Base-by-base conservation (phyloP, 1,284 basidiomycete genomes). In the Exsudoporus floridanus region DNA sequence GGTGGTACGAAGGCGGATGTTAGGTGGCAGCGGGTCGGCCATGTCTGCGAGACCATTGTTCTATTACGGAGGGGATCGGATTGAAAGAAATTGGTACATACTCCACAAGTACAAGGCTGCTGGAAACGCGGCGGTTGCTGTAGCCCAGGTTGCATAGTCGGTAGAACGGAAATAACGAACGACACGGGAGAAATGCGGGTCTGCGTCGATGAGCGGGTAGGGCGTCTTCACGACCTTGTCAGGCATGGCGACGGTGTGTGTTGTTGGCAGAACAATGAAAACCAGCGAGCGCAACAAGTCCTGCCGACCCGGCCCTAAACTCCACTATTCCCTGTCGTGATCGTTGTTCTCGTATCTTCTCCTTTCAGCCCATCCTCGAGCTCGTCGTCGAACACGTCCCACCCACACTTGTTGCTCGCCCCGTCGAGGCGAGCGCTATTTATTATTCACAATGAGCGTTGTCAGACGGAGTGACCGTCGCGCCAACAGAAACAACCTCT, bases 121-220 rank as follows among this genome's bases (percentile, higher is more conserved):
- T 14, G 93, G 93, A 65, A 90, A 89, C 14, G 82, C 90, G 51
- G 81, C 91, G 1, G 94, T 92, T 45, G 81, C 82, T 43, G 80
- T 88, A 16, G 85, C 92, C 91, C 94, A 94, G 39, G 82, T 74
- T 19, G 80, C 88, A 76, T 93, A 94, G 79, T 99, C 97, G 7
- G 88, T 88, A 13, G 84, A 78, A 38, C 97, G 83, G 74, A 98
- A 86, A 77, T 96, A 97, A 59, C 90, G 78, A 30, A 99, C 76
- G 37, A 99, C 96, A 42, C 97, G 86, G 36, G 76, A 76, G 35
- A 90, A 88, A 77, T 97, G 92, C 19, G 96, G 96, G 78, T 99
- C 97, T 3, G 84, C 77, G 73, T 98, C 95, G 73, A 95, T 88
- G 73, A 92, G 85, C 46, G 90, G 91, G 73, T 86, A 93, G 27